A percentile compares a stretch with the other conserved stretches of the same genome.
Evolutionary conservation across 2,329 filamentous ascomycete species (phyloP).

Genomic region (Aspergillus persii): DNA sequence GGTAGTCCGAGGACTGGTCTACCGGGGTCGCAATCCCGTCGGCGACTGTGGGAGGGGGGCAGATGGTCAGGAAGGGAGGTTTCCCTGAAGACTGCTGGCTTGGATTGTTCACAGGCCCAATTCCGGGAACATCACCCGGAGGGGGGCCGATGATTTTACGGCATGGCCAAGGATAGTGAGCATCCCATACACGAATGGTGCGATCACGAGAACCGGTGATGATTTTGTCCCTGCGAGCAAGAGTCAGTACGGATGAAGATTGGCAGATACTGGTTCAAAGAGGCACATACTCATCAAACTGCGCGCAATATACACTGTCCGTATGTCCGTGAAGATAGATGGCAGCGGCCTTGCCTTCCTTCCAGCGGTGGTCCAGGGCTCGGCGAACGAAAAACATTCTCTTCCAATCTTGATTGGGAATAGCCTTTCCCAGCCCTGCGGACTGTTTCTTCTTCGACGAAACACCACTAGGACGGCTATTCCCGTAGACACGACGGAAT

Average conservation of each 20-base stretch:
- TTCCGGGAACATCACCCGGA: slow-evolving; percentile 47
- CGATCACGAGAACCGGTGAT: slow-evolving; percentile 94
- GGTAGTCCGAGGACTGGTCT: slow-evolving; percentile 55
- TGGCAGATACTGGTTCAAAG: background rate
- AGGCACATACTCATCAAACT: slow-evolving; percentile 85
- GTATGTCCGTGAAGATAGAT: slow-evolving; percentile 91
- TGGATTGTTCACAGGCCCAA: slow-evolving; percentile 48
- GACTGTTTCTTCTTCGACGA: slow-evolving; percentile 49
- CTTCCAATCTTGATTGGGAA: slow-evolving; percentile 75
- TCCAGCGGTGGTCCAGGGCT: slow-evolving; percentile 77
- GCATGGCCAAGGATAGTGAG: slow-evolving; percentile 77
- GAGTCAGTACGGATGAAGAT: background rate
- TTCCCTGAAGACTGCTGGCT: slow-evolving; percentile 40
- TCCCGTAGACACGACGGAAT: slow-evolving; percentile 57
- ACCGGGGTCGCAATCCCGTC: slow-evolving; percentile 50
- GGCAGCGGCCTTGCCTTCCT: slow-evolving; percentile 70
- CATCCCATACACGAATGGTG: slow-evolving; percentile 94
- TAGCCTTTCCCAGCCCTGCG: slow-evolving; percentile 52
- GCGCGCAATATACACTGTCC: slow-evolving; percentile 95
- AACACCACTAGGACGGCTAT: slow-evolving; percentile 37
- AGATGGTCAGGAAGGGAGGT: slow-evolving; percentile 48
- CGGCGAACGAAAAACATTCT: slow-evolving; percentile 76
- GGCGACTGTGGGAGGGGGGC: slow-evolving; percentile 51
- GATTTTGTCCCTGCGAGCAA: slow-evolving; percentile 70
- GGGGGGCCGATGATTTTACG: slow-evolving; percentile 79